A percentile compares a stretch with the other conserved stretches of the same genome.
phyloP scores from a whole-genome alignment of 2,329 filamentous ascomycete species.

The Clarireedia paspali region DNA sequence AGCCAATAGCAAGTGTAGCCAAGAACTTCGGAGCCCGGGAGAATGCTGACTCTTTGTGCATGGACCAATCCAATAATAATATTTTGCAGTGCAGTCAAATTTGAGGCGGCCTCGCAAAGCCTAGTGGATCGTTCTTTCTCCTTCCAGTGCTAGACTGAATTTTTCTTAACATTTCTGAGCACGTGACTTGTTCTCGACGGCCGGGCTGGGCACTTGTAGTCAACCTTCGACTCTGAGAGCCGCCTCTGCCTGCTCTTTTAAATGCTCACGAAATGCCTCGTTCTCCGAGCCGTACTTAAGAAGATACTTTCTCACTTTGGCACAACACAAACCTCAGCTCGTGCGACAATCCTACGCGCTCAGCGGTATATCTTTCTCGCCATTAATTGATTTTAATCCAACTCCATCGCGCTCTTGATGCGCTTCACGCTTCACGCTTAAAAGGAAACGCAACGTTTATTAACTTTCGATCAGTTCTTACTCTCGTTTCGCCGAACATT shows the following conservation, averaged over 20 bases:
- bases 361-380: conserved; percentile 19
- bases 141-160: not conserved
- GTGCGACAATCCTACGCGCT: conserved; percentile 21
- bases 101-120: no score
- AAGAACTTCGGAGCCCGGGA: no score
- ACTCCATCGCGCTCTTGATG: conserved; percentile 20
- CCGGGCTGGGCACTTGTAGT: not conserved
- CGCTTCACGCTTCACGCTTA: not conserved
- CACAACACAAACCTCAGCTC: conserved; percentile 6
- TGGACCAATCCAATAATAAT: no score
- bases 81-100: no score
- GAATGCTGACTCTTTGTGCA: no score
- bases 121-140: no score
- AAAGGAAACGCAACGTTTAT: conserved; percentile 4
- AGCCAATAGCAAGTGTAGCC: no score
- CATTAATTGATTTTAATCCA: conserved; percentile 5
- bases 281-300: conserved; percentile 16
- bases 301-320: conserved; percentile 21
- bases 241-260: conserved; percentile 8
- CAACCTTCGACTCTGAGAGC: not conserved
- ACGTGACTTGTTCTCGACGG: not conserved
- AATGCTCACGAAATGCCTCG: conserved; percentile 20
- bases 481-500: conserved; percentile 13
- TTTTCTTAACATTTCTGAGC: not conserved
- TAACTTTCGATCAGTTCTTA: conserved; percentile 26